Percentiles rank a stretch among this genome's conserved stretches.
Conservation (phyloP, 2,329 filamentous ascomycete genomes). For the Chaetothyriales sp. region DNA sequence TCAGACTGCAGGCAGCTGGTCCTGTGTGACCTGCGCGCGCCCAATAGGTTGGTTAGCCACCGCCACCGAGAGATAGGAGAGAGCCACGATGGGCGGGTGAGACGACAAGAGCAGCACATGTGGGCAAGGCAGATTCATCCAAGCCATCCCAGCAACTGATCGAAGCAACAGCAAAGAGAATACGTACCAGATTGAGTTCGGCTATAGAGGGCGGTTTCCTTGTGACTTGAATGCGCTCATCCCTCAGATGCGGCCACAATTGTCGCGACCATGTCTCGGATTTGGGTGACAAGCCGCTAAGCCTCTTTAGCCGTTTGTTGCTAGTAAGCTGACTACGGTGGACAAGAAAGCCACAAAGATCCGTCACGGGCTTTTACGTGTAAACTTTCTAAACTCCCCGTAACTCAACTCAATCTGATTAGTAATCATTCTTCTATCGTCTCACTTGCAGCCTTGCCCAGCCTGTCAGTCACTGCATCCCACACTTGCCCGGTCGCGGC, state of each 20-base stretch:
- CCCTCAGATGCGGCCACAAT: background rate
- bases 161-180: background rate
- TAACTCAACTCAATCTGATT: no score
- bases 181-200: background rate
- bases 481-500: conserved; percentile 35
- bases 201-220: background rate
- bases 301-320: background rate
- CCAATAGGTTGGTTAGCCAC: background rate
- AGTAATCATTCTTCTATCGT: conserved; percentile 4
- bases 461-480: conserved; percentile 70
- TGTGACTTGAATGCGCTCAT: background rate
- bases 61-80: background rate
- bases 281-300: background rate
- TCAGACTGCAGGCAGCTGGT: background rate
- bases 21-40: background rate
- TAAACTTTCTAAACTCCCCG: no score
- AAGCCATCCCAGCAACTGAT: background rate
- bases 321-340: background rate
- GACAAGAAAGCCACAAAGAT: background rate
- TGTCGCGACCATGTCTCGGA: background rate
- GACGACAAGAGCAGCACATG: background rate
- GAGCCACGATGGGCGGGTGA: background rate
- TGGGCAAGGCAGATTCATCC: background rate
- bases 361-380: no score
- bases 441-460: conserved; percentile 54